Evolutionary conservation across 257 asterid species (phyloP).

Genomic region (Solanum paucissectum): DNA sequence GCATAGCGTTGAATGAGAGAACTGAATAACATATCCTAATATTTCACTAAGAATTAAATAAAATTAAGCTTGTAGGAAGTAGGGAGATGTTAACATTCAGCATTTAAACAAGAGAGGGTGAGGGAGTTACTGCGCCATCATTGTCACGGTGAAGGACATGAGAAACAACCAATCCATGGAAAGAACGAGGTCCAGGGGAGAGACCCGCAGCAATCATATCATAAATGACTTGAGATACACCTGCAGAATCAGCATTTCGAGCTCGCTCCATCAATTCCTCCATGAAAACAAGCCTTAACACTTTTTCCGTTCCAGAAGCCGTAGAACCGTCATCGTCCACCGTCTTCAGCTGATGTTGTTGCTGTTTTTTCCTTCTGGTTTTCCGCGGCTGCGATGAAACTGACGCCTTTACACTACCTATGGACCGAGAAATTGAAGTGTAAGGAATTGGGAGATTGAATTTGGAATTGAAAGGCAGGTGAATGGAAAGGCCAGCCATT

Average conservation of each 20-base stretch:
- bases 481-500: not conserved
- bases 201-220: conserved; percentile 99
- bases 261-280: conserved; percentile 88
- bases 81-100: not conserved
- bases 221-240: conserved; percentile 81
- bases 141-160: conserved; percentile 66
- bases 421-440: conserved; percentile 15
- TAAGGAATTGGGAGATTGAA: not conserved
- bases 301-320: conserved; percentile 65
- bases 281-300: conserved; percentile 80
- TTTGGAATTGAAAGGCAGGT: conserved; percentile 20
- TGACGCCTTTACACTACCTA: conserved; percentile 24
- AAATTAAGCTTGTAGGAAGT: not conserved
- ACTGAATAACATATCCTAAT: not conserved
- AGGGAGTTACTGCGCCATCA: conserved; percentile 68
- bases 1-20: not conserved
- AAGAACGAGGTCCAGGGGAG: conserved; percentile 89
- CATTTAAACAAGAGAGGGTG: not conserved
- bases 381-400: conserved; percentile 45
- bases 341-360: conserved; percentile 27
- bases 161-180: conserved; percentile 81
- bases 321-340: conserved; percentile 33
- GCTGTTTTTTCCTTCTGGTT: conserved; percentile 48
- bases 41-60: not conserved
- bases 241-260: conserved; percentile 48